Conservation (phyloP, 2,329 filamentous ascomycete species). For the Westerdykella aurantiaca region DNA sequence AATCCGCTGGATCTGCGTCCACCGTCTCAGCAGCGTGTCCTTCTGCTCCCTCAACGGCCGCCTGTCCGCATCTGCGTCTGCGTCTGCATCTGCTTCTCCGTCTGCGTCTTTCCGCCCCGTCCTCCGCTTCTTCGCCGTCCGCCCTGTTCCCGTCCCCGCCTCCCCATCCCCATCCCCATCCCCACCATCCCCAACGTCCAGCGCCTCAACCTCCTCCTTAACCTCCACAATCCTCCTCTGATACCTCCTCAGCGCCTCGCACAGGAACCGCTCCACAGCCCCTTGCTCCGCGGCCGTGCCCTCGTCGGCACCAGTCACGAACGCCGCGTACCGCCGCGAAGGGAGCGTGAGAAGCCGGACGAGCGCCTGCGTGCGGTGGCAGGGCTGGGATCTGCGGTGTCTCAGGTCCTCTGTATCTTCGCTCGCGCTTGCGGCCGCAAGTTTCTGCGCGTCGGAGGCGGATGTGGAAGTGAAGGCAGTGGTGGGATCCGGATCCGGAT, state of each 20-base stretch:
- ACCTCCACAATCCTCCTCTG: constrained; percentile 23
- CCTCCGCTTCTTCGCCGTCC: not conserved
- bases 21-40: constrained; percentile 23
- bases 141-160: constrained; percentile 17
- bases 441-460: too few species aligned
- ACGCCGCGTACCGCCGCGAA: constrained; percentile 23
- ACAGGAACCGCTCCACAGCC: constrained; percentile 36
- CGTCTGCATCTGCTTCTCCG: constrained; percentile 1
- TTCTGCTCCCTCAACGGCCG: constrained; percentile 15
- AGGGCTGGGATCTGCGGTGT: constrained; percentile 31
- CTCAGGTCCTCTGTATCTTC: not conserved
- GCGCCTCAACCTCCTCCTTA: constrained; percentile 20
- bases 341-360: constrained; percentile 34
- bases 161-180: constrained; percentile 19
- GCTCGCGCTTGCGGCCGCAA: not conserved
- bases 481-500: not conserved
- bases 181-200: constrained; percentile 8
- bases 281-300: constrained; percentile 27
- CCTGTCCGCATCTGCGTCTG: not conserved
- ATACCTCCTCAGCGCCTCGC: constrained; percentile 25
- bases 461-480: too few species aligned
- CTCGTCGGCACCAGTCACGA: constrained; percentile 30
- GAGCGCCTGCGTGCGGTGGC: constrained; percentile 44
- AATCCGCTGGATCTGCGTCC: constrained; percentile 36
- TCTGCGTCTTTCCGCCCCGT: not conserved